Conservation (phyloP, 2,329 filamentous ascomycete species). For the Nothopassalora personata region DNA sequence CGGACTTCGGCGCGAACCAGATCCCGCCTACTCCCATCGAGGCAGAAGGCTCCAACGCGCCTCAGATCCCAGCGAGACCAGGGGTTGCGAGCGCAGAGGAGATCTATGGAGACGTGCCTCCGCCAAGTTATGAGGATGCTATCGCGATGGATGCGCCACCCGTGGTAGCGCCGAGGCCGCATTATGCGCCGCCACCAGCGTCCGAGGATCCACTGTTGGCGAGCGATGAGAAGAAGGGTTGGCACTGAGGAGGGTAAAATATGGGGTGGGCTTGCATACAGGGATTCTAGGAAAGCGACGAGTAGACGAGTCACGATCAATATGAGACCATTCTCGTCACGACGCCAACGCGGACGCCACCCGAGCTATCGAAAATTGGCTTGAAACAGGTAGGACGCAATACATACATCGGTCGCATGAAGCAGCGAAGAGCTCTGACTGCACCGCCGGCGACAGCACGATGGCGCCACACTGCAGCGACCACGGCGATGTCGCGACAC, state of each 20-base stretch:
- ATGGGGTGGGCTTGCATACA: no score
- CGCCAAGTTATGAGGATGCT: conserved; percentile 90
- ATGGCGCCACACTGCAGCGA: no score
- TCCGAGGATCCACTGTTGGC: conserved; percentile 27
- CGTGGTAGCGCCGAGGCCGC: conserved; percentile 64
- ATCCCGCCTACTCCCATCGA: conserved; percentile 24
- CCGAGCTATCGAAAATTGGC: no score
- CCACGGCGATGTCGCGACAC: no score
- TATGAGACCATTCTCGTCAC: no score
- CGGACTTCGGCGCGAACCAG: conserved; percentile 24
- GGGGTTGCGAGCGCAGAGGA: conserved; percentile 4
- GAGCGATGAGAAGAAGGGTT: conserved; percentile 31
- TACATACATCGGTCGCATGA: no score
- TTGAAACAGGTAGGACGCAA: no score
- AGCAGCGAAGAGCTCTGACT: no score
- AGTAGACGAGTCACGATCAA: no score
- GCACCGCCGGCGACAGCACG: no score
- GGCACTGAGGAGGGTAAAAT: conserved; percentile 1
- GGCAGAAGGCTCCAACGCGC: conserved; percentile 2
- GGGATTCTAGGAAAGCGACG: no score
- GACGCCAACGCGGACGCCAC: no score
- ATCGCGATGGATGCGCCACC: conserved; percentile 74
- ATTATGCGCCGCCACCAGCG: conserved; percentile 49
- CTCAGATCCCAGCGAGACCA: conserved; percentile 12
- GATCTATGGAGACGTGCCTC: conserved; percentile 56